Evolutionary conservation across 179 eudicot genomes (phyloP), one percentile per base, ranked within the genome.

Genomic region (Camellia oleifera): DNA sequence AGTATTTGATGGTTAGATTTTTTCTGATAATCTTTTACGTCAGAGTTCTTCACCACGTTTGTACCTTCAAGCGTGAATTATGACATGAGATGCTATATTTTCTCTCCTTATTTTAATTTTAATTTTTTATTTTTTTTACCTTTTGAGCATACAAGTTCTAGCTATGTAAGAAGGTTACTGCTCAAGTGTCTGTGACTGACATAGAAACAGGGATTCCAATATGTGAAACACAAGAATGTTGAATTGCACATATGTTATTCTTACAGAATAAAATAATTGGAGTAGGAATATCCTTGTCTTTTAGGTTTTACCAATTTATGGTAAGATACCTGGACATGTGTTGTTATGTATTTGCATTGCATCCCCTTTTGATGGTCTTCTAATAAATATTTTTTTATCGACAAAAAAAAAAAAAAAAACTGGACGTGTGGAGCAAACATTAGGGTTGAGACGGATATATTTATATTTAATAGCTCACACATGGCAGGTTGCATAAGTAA

Each of bases 1-100:
- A 75, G 91, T 97, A 80, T 97, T 97, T 88, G 99, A 97, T 84
- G 99, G 99, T 97, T 76, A 86, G 94, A 77, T 56, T 78, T 61
- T 76, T 74, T 72, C 77, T 13, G n/a, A 72, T 45, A 78, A 69
- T 68, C 70, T 42, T 82, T 78, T 57, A 18, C 12, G 61, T 10
- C 9, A 14, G 17, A 44, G 18, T 40, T 56, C 1, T 8, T 18
- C 58, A 54, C 12, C 58, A 54, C 58, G 12, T 54, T 32, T 54
- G 58, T 54, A 54, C 13, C 23, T 23, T 42, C 7, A 15, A 20
- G 17, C 4, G 70, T 62, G 57, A 12, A 46, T 18, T 32, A 42
- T 44, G 53, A 66, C 32, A 44, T 61, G 0, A 23, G 13, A 52
- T 68, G 61, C 10, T 15, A 14, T 40, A 42, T 3, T 9, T 18